Conservation (phyloP, 495 filamentous ascomycete species). For the Penicillium steckii region DNA sequence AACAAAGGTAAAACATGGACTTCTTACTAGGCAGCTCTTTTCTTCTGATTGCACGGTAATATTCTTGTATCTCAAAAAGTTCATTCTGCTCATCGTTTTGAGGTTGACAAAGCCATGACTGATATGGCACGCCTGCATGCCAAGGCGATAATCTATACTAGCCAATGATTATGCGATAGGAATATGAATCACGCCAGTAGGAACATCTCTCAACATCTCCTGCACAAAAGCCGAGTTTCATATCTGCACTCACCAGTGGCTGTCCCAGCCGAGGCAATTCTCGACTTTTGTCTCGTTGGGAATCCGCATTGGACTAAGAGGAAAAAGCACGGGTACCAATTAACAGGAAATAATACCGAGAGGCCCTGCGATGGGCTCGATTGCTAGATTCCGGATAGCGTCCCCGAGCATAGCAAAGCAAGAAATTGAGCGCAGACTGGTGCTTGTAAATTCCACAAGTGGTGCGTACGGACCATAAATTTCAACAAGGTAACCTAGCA, state of each 20-base stretch:
- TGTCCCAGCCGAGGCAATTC: constrained; percentile 7
- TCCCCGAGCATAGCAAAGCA: constrained; percentile 24
- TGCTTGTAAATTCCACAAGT: constrained; percentile 35
- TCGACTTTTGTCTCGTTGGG: constrained; percentile 27
- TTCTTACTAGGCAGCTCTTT: background rate
- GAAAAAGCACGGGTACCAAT: constrained; percentile 38
- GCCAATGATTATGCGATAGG: constrained; percentile 6
- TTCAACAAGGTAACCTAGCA: constrained; percentile 43
- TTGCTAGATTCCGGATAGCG: no score
- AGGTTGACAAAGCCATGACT: background rate
- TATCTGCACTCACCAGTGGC: no score
- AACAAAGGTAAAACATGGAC: no score
- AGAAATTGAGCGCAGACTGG: constrained; percentile 37
- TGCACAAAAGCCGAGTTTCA: no score
- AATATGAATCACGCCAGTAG: background rate
- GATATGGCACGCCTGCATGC: background rate
- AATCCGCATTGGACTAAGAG: constrained; percentile 35
- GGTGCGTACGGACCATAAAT: constrained; percentile 33
- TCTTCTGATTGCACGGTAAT: no score
- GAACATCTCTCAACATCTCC: background rate
- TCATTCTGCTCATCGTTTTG: no score
- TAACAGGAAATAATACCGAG: no score
- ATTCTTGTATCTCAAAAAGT: no score
- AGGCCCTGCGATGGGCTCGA: no score
- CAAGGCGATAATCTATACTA: background rate